Percentiles rank a stretch among this genome's conserved stretches.
Conservation (phyloP, 192 early-diverging fungal species). For the Funneliformis geosporum region DNA sequence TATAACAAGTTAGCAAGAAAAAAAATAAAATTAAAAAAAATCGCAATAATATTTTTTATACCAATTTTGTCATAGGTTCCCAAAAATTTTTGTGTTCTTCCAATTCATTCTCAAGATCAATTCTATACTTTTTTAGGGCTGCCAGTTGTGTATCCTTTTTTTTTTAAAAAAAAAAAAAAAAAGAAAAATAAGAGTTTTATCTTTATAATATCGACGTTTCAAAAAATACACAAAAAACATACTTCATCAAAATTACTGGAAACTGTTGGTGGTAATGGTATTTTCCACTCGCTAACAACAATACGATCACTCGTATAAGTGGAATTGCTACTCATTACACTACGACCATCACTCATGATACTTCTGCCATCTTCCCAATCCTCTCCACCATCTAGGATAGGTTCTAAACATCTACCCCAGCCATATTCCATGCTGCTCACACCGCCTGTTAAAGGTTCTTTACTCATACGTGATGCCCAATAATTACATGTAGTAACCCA, state of each 20-base stretch:
- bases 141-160: conserved; percentile 56
- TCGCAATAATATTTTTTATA: conserved; percentile 34
- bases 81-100: conserved; percentile 68
- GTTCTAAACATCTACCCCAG: conserved; percentile 67
- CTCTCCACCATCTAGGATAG: conserved; percentile 35
- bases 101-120: conserved; percentile 67
- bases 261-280: conserved; percentile 52
- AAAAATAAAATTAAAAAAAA: not conserved
- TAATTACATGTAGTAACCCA: conserved; percentile 93
- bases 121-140: conserved; percentile 62
- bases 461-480: conserved; percentile 90
- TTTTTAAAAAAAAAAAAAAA: not conserved
- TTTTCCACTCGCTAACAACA: conserved; percentile 49
- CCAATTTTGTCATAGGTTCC: conserved; percentile 49
- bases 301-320: conserved; percentile 41
- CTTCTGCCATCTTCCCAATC: conserved; percentile 31
- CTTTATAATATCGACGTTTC: not conserved
- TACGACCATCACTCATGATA: conserved; percentile 31
- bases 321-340: conserved; percentile 19
- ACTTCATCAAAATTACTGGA: conserved; percentile 42
- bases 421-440: conserved; percentile 93
- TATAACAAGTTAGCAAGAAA: not conserved
- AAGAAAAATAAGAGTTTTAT: not conserved
- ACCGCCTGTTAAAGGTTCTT: conserved; percentile 86
- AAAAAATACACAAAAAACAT: not conserved